Evolutionary conservation across 306 rosid species (phyloP).

Genomic region (Pyrus pyrifolia): DNA sequence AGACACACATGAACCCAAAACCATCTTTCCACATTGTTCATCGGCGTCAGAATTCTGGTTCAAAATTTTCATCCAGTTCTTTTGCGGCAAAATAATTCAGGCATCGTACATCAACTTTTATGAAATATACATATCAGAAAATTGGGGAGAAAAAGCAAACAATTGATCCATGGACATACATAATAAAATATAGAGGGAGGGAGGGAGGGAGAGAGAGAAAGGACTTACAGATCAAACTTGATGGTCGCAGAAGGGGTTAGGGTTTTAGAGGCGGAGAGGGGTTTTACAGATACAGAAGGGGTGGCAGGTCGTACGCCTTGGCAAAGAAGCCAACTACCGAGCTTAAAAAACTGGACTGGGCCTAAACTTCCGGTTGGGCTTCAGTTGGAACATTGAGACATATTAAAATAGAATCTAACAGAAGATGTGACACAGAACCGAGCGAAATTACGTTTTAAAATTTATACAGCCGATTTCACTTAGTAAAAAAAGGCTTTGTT

Average conservation of each 20-base stretch:
- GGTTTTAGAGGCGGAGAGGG: neutral
- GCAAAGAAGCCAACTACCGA: neutral
- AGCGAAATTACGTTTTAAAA: no score
- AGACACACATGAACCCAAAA: neutral
- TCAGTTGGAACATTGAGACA: no score
- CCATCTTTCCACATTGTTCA: neutral
- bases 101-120: no score
- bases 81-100: neutral
- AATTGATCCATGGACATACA: neutral
- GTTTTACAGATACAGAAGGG: neutral
- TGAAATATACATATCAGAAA: neutral
- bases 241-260: neutral
- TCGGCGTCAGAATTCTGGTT: neutral
- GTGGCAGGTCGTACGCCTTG: neutral
- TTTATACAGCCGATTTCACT: no score
- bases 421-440: no score
- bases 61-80: neutral
- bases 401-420: no score
- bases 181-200: neutral
- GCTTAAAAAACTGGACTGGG: neutral
- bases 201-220: neutral
- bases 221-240: neutral
- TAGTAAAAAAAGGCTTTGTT: no score
- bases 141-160: neutral
- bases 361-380: neutral